Conservation (phyloP, 2,329 filamentous ascomycete species). For the Dichotomopilus funicola region DNA sequence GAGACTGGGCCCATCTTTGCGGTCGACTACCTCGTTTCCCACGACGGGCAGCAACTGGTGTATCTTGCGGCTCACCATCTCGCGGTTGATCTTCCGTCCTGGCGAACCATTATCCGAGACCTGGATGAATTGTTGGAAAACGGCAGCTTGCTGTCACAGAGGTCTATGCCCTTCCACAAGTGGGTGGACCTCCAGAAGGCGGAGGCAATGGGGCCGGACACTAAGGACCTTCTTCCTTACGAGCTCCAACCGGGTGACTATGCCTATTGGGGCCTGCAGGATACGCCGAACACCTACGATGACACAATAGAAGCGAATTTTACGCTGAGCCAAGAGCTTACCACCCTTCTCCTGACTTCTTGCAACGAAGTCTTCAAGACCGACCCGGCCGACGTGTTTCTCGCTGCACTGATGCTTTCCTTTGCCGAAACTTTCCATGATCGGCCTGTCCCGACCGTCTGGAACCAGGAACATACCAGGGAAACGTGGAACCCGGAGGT, state of each 20-base stretch:
- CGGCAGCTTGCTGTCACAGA: slow-evolving; percentile 38
- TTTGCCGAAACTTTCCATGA: slow-evolving; percentile 51
- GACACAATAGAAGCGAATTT: slow-evolving; percentile 39
- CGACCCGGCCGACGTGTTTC: slow-evolving; percentile 47
- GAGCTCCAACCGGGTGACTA: slow-evolving; percentile 35
- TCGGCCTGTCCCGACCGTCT: slow-evolving; percentile 44
- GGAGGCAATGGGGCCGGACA: slow-evolving; percentile 29
- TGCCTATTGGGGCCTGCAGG: slow-evolving; percentile 42
- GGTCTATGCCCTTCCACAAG: slow-evolving; percentile 41
- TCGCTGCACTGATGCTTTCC: slow-evolving; percentile 48
- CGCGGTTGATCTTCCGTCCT: slow-evolving; percentile 45
- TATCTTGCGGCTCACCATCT: slow-evolving; percentile 47
- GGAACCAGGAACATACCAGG: slow-evolving; percentile 48
- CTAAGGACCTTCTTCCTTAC: slow-evolving; percentile 32
- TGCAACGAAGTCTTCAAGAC: slow-evolving; percentile 44
- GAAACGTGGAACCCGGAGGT: slow-evolving; percentile 38
- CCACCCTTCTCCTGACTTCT: slow-evolving; percentile 36
- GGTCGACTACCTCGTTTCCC: slow-evolving; percentile 41
- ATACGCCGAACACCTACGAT: slow-evolving; percentile 39
- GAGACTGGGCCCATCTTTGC: slow-evolving; percentile 45
- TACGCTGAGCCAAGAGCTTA: slow-evolving; percentile 36
- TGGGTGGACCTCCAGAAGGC: slow-evolving; percentile 44
- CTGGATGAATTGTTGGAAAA: slow-evolving; percentile 42
- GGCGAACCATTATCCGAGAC: slow-evolving; percentile 44
- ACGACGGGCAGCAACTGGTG: slow-evolving; percentile 40